Evolutionary conservation across 192 early-diverging fungal genomes (phyloP).

Genomic region (Spizellomyces sp.): DNA sequence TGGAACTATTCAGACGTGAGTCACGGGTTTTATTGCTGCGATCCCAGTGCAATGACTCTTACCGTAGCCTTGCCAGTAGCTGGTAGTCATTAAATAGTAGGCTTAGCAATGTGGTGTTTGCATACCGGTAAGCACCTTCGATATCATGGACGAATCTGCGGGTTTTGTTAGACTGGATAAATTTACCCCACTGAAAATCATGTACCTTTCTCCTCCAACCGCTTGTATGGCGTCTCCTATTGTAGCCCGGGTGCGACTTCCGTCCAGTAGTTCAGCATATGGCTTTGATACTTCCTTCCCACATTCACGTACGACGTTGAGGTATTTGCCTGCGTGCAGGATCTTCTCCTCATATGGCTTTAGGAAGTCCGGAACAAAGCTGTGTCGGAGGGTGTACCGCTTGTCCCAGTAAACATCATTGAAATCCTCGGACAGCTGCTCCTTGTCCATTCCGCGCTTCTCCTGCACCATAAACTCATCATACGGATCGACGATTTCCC

Average conservation of each 20-base stretch:
- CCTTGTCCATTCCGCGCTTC: constrained; percentile 43
- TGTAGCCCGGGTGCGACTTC: background rate
- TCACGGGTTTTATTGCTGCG: background rate
- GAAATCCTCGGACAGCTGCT: constrained; percentile 67
- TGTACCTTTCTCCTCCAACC: constrained; percentile 26
- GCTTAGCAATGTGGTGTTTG: constrained; percentile 83
- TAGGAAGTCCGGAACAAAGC: constrained; percentile 75
- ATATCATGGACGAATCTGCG: constrained; percentile 72
- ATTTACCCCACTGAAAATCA: background rate
- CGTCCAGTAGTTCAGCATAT: constrained; percentile 7
- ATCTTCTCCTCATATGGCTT: constrained; percentile 77
- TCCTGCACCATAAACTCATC: constrained; percentile 94
- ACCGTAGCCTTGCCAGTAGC: constrained; percentile 74
- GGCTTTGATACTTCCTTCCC: constrained; percentile 46
- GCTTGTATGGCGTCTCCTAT: constrained; percentile 20
- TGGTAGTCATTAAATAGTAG: constrained; percentile 78
- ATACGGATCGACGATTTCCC: constrained; percentile 84
- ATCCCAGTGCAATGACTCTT: background rate
- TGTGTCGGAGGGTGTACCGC: constrained; percentile 69
- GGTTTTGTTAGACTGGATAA: constrained; percentile 1
- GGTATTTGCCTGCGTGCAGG: constrained; percentile 89
- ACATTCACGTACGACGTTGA: constrained; percentile 91
- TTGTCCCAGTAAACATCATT: constrained; percentile 85
- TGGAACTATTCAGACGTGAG: constrained; percentile 57
- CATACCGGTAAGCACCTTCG: constrained; percentile 81